Conservation (phyloP, 306 rosid species). For the Vigna trinervia region DNA sequence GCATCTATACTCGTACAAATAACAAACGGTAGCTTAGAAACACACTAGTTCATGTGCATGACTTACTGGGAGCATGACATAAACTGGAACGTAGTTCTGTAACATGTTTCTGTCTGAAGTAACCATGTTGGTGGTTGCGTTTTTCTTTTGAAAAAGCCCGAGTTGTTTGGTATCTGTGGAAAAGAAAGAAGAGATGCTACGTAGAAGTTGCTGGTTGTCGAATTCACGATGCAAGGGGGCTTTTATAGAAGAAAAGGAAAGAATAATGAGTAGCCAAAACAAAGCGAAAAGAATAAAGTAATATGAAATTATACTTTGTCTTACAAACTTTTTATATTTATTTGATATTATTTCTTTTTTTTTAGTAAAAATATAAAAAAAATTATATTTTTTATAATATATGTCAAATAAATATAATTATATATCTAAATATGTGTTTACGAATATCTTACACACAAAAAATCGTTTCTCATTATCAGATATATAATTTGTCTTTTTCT, state of each 20-base stretch:
- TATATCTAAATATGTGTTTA: too few species aligned
- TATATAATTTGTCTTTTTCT: too few species aligned
- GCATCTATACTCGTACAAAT: not conserved
- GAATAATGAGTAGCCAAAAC: not conserved
- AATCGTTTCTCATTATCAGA: too few species aligned
- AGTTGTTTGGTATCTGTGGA: not conserved
- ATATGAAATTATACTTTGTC: too few species aligned
- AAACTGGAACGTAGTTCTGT: slow-evolving; percentile 76
- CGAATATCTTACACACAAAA: too few species aligned
- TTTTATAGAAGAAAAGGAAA: slow-evolving; percentile 17
- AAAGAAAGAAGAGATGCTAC: not conserved
- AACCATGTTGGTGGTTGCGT: slow-evolving; percentile 47
- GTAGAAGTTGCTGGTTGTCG: slow-evolving; percentile 20
- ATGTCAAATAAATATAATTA: too few species aligned
- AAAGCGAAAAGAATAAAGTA: not conserved
- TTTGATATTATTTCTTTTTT: too few species aligned
- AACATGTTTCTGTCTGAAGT: slow-evolving; percentile 57
- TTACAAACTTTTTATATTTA: too few species aligned
- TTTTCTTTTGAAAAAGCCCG: not conserved
- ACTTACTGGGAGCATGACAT: slow-evolving; percentile 90
- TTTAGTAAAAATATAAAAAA: too few species aligned
- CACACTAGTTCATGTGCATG: slow-evolving; percentile 20
- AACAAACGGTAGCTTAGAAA: not conserved
- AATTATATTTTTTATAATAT: too few species aligned
- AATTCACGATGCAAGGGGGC: not conserved